phyloP scores from a whole-genome alignment of 2,329 filamentous ascomycete genomes.

The Hypoxylon sp. region DNA sequence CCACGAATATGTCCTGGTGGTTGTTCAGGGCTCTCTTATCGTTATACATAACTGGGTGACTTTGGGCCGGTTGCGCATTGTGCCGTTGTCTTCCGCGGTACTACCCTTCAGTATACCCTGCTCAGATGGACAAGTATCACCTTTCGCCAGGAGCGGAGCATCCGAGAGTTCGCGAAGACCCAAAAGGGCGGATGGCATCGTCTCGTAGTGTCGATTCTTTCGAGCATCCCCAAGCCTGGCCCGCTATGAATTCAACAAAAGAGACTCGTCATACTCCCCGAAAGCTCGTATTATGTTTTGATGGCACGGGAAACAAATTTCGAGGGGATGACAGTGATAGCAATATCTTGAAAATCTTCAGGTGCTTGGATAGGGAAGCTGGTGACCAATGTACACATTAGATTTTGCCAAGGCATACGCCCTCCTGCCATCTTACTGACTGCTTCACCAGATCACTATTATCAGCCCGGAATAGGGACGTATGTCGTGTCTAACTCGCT shows the following conservation, averaged over 20 bases:
- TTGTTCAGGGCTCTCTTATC: background rate
- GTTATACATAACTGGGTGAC: slow-evolving; percentile 25
- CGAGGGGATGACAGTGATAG: slow-evolving; percentile 74
- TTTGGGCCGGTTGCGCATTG: background rate
- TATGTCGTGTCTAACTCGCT: slow-evolving; percentile 75
- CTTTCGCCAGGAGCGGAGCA: slow-evolving; percentile 35
- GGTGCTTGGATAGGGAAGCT: slow-evolving; percentile 76
- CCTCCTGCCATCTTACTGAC: background rate
- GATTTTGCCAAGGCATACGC: background rate
- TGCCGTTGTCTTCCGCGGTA: slow-evolving; percentile 15
- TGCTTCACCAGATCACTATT: slow-evolving; percentile 66
- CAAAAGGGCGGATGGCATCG: slow-evolving; percentile 32
- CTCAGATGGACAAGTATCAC: slow-evolving; percentile 48
- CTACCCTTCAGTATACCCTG: background rate
- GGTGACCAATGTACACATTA: slow-evolving; percentile 68
- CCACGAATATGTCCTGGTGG: background rate
- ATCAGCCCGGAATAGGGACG: slow-evolving; percentile 80
- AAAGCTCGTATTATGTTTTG: slow-evolving; percentile 74
- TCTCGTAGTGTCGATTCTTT: slow-evolving; percentile 31
- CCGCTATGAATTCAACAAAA: slow-evolving; percentile 43
- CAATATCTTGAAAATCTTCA: slow-evolving; percentile 79
- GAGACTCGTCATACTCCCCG: slow-evolving; percentile 46
- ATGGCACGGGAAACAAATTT: slow-evolving; percentile 76
- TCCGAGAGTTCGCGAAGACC: slow-evolving; percentile 19
- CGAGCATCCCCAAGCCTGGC: slow-evolving; percentile 19